Conservation (phyloP, 164 flowering plant genomes). For the Vitis labrusca region DNA sequence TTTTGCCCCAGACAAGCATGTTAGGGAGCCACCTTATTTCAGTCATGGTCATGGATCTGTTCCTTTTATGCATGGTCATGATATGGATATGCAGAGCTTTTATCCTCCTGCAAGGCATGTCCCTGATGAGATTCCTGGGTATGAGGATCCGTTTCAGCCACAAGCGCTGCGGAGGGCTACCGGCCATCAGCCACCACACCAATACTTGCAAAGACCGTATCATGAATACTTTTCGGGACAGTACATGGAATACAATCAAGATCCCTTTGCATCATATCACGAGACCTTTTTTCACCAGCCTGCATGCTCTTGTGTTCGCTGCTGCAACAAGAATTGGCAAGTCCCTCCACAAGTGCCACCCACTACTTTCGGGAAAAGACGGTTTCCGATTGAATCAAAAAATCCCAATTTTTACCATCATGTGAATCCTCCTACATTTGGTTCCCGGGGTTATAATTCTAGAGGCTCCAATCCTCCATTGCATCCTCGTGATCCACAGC, state of each 20-base stretch:
- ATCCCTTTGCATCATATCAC: constrained; percentile 34
- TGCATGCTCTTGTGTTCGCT: constrained; percentile 59
- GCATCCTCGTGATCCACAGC: constrained; percentile 26
- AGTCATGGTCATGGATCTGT: constrained; percentile 26
- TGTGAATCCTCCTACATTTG: constrained; percentile 30
- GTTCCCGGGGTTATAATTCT: constrained; percentile 26
- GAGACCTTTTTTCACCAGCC: constrained; percentile 50
- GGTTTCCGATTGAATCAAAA: constrained; percentile 27
- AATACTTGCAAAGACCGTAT: constrained; percentile 28
- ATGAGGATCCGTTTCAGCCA: constrained; percentile 38
- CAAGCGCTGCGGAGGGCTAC: constrained; percentile 33
- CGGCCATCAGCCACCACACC: constrained; percentile 27
- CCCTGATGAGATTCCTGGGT: constrained; percentile 38
- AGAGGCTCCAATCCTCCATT: constrained; percentile 31
- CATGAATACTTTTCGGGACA: constrained; percentile 40
- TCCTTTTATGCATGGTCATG: constrained; percentile 29
- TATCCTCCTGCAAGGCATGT: constrained; percentile 39
- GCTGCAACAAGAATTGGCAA: constrained; percentile 46
- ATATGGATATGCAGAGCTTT: constrained; percentile 31
- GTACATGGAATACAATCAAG: constrained; percentile 29
- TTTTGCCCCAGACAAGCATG: constrained; percentile 28
- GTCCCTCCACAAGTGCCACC: constrained; percentile 40
- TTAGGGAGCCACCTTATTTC: constrained; percentile 29
- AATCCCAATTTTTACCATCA: constrained; percentile 35
- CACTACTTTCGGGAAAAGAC: constrained; percentile 21